Evolutionary conservation across 2,329 filamentous ascomycete genomes (phyloP).

Genomic region (Aspergillus sergii): DNA sequence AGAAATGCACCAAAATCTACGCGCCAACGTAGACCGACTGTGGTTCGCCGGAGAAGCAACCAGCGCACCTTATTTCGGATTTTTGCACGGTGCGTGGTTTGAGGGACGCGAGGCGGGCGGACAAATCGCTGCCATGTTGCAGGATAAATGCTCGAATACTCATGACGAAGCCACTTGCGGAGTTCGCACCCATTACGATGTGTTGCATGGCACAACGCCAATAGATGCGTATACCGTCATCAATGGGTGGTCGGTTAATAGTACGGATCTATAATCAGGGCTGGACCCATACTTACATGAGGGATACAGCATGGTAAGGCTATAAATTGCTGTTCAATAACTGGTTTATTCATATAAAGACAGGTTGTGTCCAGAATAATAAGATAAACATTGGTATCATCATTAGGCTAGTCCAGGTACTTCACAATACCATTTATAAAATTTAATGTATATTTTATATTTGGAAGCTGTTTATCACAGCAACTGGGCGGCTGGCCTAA

Average conservation of each 20-base stretch:
- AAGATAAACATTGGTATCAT: no score
- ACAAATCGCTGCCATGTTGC: conserved; percentile 30
- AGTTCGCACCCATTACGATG: conserved; percentile 28
- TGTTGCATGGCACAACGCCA: conserved; percentile 34
- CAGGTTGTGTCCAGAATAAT: neutral
- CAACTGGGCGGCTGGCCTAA: conserved; percentile 5
- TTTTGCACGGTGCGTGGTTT: conserved; percentile 64
- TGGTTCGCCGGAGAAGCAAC: conserved; percentile 69
- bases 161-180: conserved; percentile 21
- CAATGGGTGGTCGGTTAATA: conserved; percentile 35
- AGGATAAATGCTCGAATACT: conserved; percentile 18
- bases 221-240: conserved; percentile 28
- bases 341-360: neutral
- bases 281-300: neutral
- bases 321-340: neutral
- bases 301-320: neutral
- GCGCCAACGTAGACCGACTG: conserved; percentile 62
- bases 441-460: no score
- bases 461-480: no score
- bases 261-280: conserved; percentile 21
- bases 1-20: conserved; percentile 67
- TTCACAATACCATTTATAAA: no score
- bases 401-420: no score
- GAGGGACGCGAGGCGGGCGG: conserved; percentile 57
- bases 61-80: conserved; percentile 65